Evolutionary conservation across 2,329 filamentous ascomycete genomes (phyloP).

Genomic region (Pseudogymnoascus sp.): DNA sequence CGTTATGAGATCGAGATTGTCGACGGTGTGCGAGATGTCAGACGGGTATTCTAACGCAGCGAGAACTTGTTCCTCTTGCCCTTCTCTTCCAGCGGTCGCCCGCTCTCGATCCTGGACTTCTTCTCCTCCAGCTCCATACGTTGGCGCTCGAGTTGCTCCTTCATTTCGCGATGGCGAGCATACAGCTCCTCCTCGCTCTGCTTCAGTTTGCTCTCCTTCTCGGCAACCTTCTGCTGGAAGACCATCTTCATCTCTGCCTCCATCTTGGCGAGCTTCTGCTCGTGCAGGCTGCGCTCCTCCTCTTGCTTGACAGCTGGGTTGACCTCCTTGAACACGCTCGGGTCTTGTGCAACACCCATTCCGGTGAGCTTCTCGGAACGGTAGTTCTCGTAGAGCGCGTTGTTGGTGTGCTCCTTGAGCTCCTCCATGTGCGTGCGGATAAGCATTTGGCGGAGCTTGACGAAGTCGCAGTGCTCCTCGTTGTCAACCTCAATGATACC

Average conservation of each 20-base stretch:
- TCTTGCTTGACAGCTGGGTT: slow-evolving; percentile 99
- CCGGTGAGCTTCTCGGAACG: slow-evolving; percentile 97
- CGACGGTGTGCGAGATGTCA: neutral
- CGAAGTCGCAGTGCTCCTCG: slow-evolving; percentile 99
- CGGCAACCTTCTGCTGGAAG: slow-evolving; percentile 99
- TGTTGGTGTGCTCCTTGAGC: slow-evolving; percentile 99
- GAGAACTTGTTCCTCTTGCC: slow-evolving; percentile 99
- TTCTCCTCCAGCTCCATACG: slow-evolving; percentile 94
- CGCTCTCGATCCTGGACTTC: slow-evolving; percentile 91
- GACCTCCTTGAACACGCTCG: slow-evolving; percentile 99
- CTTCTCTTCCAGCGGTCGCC: slow-evolving; percentile 93
- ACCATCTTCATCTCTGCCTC: slow-evolving; percentile 99
- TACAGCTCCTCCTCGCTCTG: slow-evolving; percentile 99
- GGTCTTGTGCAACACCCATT: slow-evolving; percentile 98
- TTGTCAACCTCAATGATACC: slow-evolving; percentile 99
- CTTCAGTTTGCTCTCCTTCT: slow-evolving; percentile 99
- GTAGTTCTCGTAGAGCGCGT: slow-evolving; percentile 98
- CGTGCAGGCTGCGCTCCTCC: slow-evolving; percentile 94
- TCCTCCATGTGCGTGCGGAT: slow-evolving; percentile 99
- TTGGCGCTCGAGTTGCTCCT: slow-evolving; percentile 96
- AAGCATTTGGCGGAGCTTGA: slow-evolving; percentile 99
- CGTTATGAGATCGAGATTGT: slow-evolving; percentile 6
- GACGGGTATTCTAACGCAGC: slow-evolving; percentile 61
- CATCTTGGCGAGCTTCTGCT: slow-evolving; percentile 99
- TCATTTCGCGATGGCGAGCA: slow-evolving; percentile 98